These are phyloP conservation scores for Hypoxylon sp. DNA, from an alignment of 2,329 filamentous ascomycete genomes.

Conservation along the genomic window DNA sequence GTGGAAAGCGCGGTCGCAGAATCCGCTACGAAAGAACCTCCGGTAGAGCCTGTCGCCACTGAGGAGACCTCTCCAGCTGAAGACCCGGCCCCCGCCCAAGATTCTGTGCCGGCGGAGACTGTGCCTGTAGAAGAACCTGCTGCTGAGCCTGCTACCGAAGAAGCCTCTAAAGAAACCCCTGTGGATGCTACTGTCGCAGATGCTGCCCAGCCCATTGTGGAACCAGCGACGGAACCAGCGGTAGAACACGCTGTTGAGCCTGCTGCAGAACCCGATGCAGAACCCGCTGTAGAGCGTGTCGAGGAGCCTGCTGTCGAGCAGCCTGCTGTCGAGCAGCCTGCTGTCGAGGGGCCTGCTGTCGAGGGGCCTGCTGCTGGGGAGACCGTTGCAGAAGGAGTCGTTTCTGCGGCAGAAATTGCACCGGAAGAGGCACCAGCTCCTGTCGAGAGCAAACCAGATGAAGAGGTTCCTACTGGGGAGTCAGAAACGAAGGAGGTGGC, in stretches of 20 bases:
- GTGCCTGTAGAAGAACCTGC: constrained; percentile 8
- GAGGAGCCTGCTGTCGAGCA: constrained; percentile 3
- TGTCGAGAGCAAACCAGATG: neutral
- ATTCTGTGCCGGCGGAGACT: constrained; percentile 1
- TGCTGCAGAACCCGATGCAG: neutral
- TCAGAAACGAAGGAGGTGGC: neutral
- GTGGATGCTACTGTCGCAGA: too few species aligned
- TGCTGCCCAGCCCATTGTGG: neutral
- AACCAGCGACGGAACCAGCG: neutral
- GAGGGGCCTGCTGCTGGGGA: constrained; percentile 2
- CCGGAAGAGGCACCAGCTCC: neutral
- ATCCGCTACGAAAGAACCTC: neutral
- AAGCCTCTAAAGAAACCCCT: constrained; percentile 2
- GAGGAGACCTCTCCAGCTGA: neutral
- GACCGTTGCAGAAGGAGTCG: constrained; percentile 5
- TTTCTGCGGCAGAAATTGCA: neutral
- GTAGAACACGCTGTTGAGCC: neutral
- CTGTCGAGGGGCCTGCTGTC: neutral
- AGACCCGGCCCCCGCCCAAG: constrained; percentile 6
- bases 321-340: neutral
- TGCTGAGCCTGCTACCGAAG: neutral
- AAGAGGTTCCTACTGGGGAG: neutral
- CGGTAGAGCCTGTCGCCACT: neutral
- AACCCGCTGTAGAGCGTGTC: neutral
- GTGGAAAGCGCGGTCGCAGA: neutral